Conservation (phyloP, 2,329 filamentous ascomycete species). For the Tolypocladium sp. region DNA sequence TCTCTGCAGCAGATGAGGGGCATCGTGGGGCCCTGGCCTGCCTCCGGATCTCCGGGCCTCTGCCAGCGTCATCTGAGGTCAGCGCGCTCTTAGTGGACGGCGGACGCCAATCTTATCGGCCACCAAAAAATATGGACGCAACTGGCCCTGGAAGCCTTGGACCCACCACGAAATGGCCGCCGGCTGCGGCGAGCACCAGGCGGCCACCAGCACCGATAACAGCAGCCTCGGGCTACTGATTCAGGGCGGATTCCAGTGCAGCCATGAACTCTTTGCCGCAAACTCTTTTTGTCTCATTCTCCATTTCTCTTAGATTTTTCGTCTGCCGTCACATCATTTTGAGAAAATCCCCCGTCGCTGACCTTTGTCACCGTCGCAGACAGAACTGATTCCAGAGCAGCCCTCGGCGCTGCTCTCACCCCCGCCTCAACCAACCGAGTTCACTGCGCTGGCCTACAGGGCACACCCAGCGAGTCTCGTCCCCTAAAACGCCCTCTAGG, state of each 20-base stretch:
- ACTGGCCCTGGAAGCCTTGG: neutral
- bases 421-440: neutral
- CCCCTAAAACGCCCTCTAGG: conserved; percentile 3
- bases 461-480: neutral
- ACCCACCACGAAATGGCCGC: neutral
- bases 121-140: neutral
- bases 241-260: neutral
- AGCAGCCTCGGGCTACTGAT: neutral
- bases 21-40: neutral
- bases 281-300: neutral
- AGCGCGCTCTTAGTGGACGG: neutral
- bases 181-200: neutral
- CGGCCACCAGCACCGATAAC: neutral
- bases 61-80: neutral
- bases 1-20: neutral
- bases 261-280: neutral
- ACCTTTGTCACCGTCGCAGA: neutral
- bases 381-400: conserved; percentile 12
- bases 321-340: neutral
- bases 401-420: conserved; percentile 14
- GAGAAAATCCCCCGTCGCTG: neutral
- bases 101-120: neutral
- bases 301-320: neutral
- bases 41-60: neutral
- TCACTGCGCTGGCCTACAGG: neutral